Evolutionary conservation across 495 filamentous ascomycete genomes (phyloP), one percentile per base, ranked within the genome.

Genomic region (Glarea lozoyensis): DNA sequence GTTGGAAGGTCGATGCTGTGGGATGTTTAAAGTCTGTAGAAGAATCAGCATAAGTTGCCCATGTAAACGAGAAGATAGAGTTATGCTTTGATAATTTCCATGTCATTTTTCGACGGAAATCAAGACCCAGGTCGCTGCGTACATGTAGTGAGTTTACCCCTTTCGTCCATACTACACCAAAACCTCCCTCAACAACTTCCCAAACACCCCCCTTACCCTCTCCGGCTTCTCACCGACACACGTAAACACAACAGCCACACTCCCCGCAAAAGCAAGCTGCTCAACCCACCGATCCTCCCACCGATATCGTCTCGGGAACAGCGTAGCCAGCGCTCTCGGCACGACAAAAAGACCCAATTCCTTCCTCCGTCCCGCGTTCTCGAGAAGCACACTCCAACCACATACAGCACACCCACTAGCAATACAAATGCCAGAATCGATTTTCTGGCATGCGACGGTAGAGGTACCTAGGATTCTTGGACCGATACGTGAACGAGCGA

Each of bases 281-380:
- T 95, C 88, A 44, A 77, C 72, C 79, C 84, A 86, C 61, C 81
- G 74, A 63, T 83, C 70, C 65, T 84, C 62, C 35, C 50, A 40
- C 1, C 76, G 59, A 62, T 94, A 95, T 30, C 72, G 64, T 48
- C 89, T 67, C 31, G 89, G 88, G 18, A 94, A 61, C 38, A 88
- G 57, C 17, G 81, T 84, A 13, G 84, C 87, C 51, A 83, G 67
- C 29, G 89, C 89, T 42, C 87, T 69, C 1, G 89, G 89, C 43
- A 81, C 81, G 47, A 96, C 87, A 64, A 94, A 96, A 34, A 93
- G 67, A 20, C 79, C 79, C 52, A 94, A 66, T 48, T 95, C 89
- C 56, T 84, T 80, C 38, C 87, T 68, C 51, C 83, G 72, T 35
- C 67, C 68, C 18, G 70, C 61, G 22, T 74, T 73, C 64, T 95